phyloP scores from a whole-genome alignment of 2,329 filamentous ascomycete genomes.

The Ophiocordyceps camponoti-rufipedis region DNA sequence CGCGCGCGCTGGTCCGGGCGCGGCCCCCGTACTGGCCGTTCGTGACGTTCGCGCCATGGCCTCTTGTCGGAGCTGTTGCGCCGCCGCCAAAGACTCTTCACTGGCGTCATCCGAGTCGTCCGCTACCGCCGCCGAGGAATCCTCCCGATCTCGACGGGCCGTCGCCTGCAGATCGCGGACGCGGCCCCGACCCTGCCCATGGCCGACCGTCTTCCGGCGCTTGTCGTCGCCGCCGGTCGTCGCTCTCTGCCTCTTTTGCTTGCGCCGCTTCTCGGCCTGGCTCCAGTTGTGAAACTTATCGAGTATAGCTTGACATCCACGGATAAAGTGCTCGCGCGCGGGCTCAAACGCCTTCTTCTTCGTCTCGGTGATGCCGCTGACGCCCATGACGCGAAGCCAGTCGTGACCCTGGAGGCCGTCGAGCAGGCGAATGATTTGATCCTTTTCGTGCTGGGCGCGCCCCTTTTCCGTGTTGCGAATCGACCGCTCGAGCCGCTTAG shows the following conservation, averaged over 20 bases:
- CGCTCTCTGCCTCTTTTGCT: slow-evolving; percentile 34
- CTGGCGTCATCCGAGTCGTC: slow-evolving; percentile 34
- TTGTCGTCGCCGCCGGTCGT: slow-evolving; percentile 11
- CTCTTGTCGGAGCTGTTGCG: slow-evolving; percentile 60
- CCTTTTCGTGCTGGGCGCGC: slow-evolving; percentile 47
- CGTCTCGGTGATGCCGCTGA: slow-evolving; percentile 67
- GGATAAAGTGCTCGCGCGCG: slow-evolving; percentile 70
- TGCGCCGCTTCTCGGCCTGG: slow-evolving; percentile 71
- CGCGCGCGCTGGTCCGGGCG: background rate
- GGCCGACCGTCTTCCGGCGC: slow-evolving; percentile 14
- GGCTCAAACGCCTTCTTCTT: slow-evolving; percentile 77
- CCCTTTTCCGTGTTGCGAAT: slow-evolving; percentile 47
- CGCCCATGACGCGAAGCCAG: slow-evolving; percentile 83
- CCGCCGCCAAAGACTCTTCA: slow-evolving; percentile 20
- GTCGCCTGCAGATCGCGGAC: slow-evolving; percentile 17
- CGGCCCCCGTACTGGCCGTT: slow-evolving; percentile 9
- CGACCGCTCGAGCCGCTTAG: slow-evolving; percentile 40
- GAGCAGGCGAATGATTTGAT: slow-evolving; percentile 46
- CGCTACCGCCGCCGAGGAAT: slow-evolving; percentile 2
- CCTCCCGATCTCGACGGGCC: slow-evolving; percentile 2
- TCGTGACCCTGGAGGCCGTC: slow-evolving; percentile 79
- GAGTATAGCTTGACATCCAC: slow-evolving; percentile 62
- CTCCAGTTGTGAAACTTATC: slow-evolving; percentile 82
- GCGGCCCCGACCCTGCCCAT: slow-evolving; percentile 1
- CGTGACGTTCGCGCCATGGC: slow-evolving; percentile 35